phyloP scores from a whole-genome alignment of 192 early-diverging fungal species.

The Lunasporangiospora selenospora region DNA sequence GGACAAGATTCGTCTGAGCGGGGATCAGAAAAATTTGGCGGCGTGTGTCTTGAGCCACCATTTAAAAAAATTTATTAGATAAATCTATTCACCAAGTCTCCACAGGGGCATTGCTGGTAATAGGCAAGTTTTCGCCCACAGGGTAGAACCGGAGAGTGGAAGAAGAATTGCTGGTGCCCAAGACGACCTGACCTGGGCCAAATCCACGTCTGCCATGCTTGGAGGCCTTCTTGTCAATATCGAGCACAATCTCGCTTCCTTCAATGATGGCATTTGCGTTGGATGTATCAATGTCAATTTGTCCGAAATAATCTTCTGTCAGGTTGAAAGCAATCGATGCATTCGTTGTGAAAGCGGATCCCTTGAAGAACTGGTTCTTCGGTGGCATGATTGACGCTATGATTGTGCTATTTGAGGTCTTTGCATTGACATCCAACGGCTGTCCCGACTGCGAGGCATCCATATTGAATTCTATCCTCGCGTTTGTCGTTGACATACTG shows the following conservation, averaged over 20 bases:
- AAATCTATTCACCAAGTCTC: no score
- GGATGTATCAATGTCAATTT: slow-evolving; percentile 22
- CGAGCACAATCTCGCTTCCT: slow-evolving; percentile 17
- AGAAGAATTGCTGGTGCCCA: slow-evolving; percentile 10
- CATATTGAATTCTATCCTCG: slow-evolving; percentile 34
- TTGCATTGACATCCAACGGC: slow-evolving; percentile 22
- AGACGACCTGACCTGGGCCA: slow-evolving; percentile 9
- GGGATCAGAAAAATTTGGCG: no score
- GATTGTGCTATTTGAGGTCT: slow-evolving; percentile 25
- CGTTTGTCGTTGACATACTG: slow-evolving; percentile 9
- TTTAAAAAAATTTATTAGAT: no score
- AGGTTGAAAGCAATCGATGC: slow-evolving; percentile 27
- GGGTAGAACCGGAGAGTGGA: slow-evolving; percentile 32
- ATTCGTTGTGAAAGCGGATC: slow-evolving; percentile 8
- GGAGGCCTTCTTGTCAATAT: slow-evolving; percentile 19
- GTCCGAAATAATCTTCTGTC: slow-evolving; percentile 33
- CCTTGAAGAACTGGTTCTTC: slow-evolving; percentile 11
- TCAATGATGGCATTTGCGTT: slow-evolving; percentile 18
- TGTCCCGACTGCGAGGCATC: slow-evolving; percentile 39
- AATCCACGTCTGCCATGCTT: slow-evolving; percentile 20
- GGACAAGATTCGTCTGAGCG: no score
- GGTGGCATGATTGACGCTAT: slow-evolving; percentile 36
- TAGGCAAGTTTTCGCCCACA: slow-evolving; percentile 15
- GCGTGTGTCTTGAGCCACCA: no score
- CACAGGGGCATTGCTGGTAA: neutral